Percentiles rank a stretch among this genome's conserved stretches.
These are phyloP conservation scores for Tetrahymena borealis DNA, from an alignment of 73 alveolate genomes.

Conservation along the genomic window DNA sequence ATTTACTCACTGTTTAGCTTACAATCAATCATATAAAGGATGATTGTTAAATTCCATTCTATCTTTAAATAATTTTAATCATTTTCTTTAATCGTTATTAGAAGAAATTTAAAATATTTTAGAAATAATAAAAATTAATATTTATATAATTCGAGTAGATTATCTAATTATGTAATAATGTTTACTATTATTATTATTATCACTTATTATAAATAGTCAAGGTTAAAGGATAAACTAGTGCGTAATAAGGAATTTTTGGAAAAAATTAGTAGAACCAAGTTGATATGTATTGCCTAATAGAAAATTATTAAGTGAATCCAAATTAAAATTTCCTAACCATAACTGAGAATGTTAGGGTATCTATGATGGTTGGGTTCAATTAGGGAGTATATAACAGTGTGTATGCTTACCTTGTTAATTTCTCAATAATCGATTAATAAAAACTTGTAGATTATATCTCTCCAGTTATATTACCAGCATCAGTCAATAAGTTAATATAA, in stretches of 20 bases:
- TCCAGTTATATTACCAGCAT: background rate
- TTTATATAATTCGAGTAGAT: no score
- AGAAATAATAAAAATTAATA: no score
- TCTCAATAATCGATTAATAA: background rate
- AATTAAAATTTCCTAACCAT: background rate
- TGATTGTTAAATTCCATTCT: no score
- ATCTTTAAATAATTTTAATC: no score
- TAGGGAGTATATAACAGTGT: background rate
- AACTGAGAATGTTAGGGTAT: background rate
- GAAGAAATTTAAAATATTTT: no score
- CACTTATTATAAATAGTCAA: background rate
- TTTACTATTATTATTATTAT: background rate
- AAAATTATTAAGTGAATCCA: background rate
- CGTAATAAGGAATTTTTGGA: background rate
- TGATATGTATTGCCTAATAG: background rate
- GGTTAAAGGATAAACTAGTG: background rate
- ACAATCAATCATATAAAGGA: no score
- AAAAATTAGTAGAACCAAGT: background rate
- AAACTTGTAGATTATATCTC: background rate
- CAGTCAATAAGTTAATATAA: background rate
- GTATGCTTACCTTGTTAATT: background rate
- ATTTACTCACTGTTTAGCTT: no score
- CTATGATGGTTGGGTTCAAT: background rate
- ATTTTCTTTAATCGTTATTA: no score
- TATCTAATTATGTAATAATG: no score